phyloP scores from a whole-genome alignment of 1,284 basidiomycete species.

The Naganishia sp. region DNA sequence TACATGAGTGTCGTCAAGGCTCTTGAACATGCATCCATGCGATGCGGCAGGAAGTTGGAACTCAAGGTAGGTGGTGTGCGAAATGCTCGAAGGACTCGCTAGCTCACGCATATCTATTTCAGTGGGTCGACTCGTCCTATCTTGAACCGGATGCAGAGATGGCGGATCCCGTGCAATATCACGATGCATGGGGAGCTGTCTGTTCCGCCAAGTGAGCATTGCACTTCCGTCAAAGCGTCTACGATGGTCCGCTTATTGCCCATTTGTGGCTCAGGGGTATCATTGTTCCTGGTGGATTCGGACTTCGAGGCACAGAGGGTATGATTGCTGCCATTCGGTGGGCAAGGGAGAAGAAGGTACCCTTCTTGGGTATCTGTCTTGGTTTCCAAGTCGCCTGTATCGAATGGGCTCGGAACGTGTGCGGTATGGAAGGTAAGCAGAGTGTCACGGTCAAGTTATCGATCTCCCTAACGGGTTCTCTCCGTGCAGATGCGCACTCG shows the following conservation, averaged over 20 bases:
- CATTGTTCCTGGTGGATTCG: slow-evolving; percentile 95
- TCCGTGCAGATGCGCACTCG: slow-evolving; percentile 74
- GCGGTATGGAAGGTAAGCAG: slow-evolving; percentile 58
- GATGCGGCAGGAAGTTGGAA: slow-evolving; percentile 78
- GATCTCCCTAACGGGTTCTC: neutral
- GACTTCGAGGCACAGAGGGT: slow-evolving; percentile 88
- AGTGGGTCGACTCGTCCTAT: slow-evolving; percentile 98
- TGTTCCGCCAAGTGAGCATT: slow-evolving; percentile 77
- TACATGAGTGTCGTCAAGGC: slow-evolving; percentile 99
- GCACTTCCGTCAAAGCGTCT: neutral
- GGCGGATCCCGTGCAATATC: slow-evolving; percentile 81
- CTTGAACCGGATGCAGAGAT: slow-evolving; percentile 79
- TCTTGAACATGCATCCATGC: slow-evolving; percentile 93
- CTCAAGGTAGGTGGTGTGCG: slow-evolving; percentile 63
- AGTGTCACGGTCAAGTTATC: too few species aligned
- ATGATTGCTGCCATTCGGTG: slow-evolving; percentile 98
- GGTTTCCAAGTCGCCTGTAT: slow-evolving; percentile 97
- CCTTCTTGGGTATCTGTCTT: slow-evolving; percentile 95
- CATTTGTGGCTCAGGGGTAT: slow-evolving; percentile 67
- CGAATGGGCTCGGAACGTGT: slow-evolving; percentile 88
- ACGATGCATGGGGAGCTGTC: slow-evolving; percentile 91
- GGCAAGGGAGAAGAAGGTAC: slow-evolving; percentile 91
- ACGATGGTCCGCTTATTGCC: slow-evolving; percentile 10
- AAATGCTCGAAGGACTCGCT: neutral
- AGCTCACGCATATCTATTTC: neutral